Percentiles rank a stretch among this genome's conserved stretches.
Evolutionary conservation across 169 alveolate species (phyloP).

Genomic region (Eimeria brunetti): DNA sequence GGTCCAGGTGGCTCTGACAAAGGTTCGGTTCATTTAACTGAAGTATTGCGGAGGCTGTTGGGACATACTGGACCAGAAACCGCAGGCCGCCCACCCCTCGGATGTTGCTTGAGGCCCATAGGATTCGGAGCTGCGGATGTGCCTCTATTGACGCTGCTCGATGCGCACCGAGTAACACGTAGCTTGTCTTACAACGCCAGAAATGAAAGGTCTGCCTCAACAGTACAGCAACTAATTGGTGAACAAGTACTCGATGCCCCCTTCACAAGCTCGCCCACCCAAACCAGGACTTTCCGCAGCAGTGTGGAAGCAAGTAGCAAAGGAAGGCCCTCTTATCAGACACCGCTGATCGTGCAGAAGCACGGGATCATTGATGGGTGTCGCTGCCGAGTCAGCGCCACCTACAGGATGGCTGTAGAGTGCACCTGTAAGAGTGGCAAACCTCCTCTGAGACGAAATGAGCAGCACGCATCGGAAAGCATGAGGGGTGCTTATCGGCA

Average conservation of each 20-base stretch:
- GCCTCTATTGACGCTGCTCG: constrained; percentile 26
- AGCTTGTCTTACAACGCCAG: not conserved
- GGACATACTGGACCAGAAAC: not conserved
- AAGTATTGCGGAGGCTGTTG: not conserved
- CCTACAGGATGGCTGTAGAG: not conserved
- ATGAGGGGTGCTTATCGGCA: not conserved
- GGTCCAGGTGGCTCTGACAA: not conserved
- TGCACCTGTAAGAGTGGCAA: not conserved
- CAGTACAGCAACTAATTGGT: not conserved
- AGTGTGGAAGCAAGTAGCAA: not conserved
- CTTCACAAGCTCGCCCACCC: not conserved
- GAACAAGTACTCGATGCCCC: not conserved
- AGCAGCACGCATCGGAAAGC: not conserved
- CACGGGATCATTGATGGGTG: constrained; percentile 52
- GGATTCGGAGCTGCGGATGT: constrained; percentile 5
- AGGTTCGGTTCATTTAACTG: not conserved
- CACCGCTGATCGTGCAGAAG: not conserved
- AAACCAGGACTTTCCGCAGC: constrained; percentile 27
- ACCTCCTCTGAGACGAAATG: not conserved
- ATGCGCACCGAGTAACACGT: not conserved
- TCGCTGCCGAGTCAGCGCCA: constrained; percentile 30
- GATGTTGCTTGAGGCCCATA: constrained; percentile 36
- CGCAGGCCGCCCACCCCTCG: constrained; percentile 6
- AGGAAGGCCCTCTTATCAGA: not conserved
- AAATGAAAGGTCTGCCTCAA: not conserved